Evolutionary conservation across 2,329 filamentous ascomycete genomes (phyloP).

Genomic region (Penicillium sp.): DNA sequence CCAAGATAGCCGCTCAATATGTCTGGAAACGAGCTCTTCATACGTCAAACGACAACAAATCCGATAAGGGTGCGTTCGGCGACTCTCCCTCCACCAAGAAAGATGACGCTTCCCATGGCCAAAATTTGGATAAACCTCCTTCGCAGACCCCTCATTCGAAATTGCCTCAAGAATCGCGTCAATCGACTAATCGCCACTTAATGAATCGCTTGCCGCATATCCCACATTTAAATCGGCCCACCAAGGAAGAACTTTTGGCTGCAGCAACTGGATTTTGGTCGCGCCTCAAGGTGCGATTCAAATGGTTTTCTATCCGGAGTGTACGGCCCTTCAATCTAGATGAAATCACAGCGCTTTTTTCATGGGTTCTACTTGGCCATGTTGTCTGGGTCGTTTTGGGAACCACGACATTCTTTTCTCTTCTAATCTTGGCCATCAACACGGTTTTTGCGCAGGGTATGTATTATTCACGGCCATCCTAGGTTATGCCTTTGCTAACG

Average conservation of each 20-base stretch:
- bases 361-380: conserved; percentile 91
- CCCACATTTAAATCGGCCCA: conserved; percentile 74
- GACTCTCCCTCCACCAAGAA: conserved; percentile 15
- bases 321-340: conserved; percentile 91
- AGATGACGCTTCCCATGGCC: conserved; percentile 7
- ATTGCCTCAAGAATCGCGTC: conserved; percentile 25
- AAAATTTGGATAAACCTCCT: conserved; percentile 8
- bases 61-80: conserved; percentile 15
- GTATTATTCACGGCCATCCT: conserved; percentile 29
- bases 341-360: conserved; percentile 92
- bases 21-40: conserved; percentile 32
- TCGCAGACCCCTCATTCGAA: conserved; percentile 6
- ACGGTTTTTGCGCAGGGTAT: conserved; percentile 90
- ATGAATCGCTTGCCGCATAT: conserved; percentile 63
- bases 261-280: conserved; percentile 93
- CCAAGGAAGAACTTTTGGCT: conserved; percentile 85
- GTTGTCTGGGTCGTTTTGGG: conserved; percentile 93
- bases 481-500: not conserved
- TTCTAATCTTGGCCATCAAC: conserved; percentile 86
- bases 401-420: conserved; percentile 93
- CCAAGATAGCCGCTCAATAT: conserved; percentile 31
- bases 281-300: conserved; percentile 83
- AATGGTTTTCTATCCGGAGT: conserved; percentile 95
- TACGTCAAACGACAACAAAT: conserved; percentile 23
- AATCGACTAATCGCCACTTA: conserved; percentile 40